A percentile compares a stretch with the other conserved stretches of the same genome.
Conservation (phyloP, 2,329 filamentous ascomycete genomes). For the Celoporthe dispersa region DNA sequence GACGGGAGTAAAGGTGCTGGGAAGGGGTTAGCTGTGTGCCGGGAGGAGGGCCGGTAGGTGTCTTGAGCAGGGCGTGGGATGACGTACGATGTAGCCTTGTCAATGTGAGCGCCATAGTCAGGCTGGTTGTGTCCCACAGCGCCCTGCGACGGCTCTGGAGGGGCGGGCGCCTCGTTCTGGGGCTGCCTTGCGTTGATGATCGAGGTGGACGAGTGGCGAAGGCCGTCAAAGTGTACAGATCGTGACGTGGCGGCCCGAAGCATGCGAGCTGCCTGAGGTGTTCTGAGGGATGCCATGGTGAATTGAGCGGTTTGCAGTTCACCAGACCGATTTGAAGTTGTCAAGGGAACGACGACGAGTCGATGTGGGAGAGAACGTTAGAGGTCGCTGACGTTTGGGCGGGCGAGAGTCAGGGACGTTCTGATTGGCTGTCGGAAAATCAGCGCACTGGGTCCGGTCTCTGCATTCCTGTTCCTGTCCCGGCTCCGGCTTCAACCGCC, state of each 20-base stretch:
- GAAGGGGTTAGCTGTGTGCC: not conserved
- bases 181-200: conserved; percentile 38
- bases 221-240: conserved; percentile 49
- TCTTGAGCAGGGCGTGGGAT: not conserved
- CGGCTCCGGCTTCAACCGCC: conserved; percentile 26
- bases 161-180: conserved; percentile 39
- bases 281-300: conserved; percentile 70
- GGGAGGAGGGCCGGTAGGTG: not conserved
- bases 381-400: conserved; percentile 24
- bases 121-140: conserved; percentile 64
- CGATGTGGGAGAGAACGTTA: not conserved
- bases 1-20: conserved; percentile 85
- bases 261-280: conserved; percentile 56
- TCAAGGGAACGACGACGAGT: conserved; percentile 2
- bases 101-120: conserved; percentile 79
- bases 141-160: conserved; percentile 43
- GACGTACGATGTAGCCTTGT: conserved; percentile 88
- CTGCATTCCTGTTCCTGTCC: conserved; percentile 29
- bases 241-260: conserved; percentile 50
- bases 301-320: conserved; percentile 24
- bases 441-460: conserved; percentile 38
- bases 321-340: conserved; percentile 8
- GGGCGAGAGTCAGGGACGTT: conserved; percentile 8
- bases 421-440: conserved; percentile 39
- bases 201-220: conserved; percentile 60